Percentiles rank a stretch among this genome's conserved stretches.
Conservation (phyloP, 2,329 filamentous ascomycete genomes). For the Fusarium heterosporum region DNA sequence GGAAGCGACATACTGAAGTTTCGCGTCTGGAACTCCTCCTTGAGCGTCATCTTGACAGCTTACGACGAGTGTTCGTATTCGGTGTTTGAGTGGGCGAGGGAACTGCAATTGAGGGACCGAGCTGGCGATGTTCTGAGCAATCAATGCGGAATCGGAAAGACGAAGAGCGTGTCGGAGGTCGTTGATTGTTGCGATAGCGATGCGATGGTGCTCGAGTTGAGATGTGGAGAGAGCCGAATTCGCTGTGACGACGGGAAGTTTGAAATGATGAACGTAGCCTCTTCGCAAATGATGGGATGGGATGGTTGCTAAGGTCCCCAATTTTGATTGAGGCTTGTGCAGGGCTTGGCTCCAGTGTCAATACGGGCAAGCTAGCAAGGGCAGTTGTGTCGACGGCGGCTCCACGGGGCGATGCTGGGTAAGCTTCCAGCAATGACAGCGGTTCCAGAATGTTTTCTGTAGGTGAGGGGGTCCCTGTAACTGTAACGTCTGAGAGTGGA, state of each 20-base stretch:
- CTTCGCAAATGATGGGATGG: slow-evolving; percentile 41
- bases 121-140: not conserved
- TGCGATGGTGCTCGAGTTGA: slow-evolving; percentile 24
- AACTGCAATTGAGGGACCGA: slow-evolving; percentile 17
- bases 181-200: slow-evolving; percentile 37
- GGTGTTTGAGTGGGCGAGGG: slow-evolving; percentile 22
- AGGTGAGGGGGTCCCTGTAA: slow-evolving; percentile 31
- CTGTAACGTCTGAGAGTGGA: not conserved
- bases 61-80: slow-evolving; percentile 44
- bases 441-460: slow-evolving; percentile 32
- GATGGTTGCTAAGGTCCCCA: slow-evolving; percentile 38
- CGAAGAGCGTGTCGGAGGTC: slow-evolving; percentile 26
- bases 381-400: slow-evolving; percentile 16
- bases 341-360: slow-evolving; percentile 42
- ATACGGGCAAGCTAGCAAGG: slow-evolving; percentile 8
- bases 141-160: slow-evolving; percentile 20
- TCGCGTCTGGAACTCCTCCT: slow-evolving; percentile 77
- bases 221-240: slow-evolving; percentile 19
- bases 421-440: not conserved
- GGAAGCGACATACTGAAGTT: slow-evolving; percentile 74
- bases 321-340: slow-evolving; percentile 48
- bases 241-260: slow-evolving; percentile 39
- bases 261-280: slow-evolving; percentile 52
- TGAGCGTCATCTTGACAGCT: slow-evolving; percentile 72
- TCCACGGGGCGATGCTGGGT: slow-evolving; percentile 21